These are phyloP conservation scores for Lepidium campestre DNA, from an alignment of 441 rosid species.

Conservation along the genomic window DNA sequence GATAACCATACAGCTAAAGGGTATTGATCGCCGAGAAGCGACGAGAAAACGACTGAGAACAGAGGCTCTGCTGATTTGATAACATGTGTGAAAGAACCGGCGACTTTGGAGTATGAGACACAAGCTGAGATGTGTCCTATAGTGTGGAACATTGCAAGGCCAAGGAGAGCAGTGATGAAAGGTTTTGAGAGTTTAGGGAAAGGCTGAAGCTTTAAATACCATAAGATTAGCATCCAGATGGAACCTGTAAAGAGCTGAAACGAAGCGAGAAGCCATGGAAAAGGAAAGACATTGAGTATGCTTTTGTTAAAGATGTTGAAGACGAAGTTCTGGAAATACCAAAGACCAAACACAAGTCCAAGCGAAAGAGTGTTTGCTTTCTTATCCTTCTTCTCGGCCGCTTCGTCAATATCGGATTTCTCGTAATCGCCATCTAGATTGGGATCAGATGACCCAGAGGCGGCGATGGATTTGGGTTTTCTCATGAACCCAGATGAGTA, in stretches of 20 bases:
- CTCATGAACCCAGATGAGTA: slow-evolving; percentile 23
- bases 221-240: slow-evolving; percentile 61
- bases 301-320: slow-evolving; percentile 93
- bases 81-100: slow-evolving; percentile 91
- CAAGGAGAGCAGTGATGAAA: slow-evolving; percentile 74
- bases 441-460: slow-evolving; percentile 39
- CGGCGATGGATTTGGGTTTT: slow-evolving; percentile 32
- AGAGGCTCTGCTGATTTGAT: slow-evolving; percentile 94
- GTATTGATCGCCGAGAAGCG: slow-evolving; percentile 74
- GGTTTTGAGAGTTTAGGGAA: slow-evolving; percentile 75
- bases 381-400: slow-evolving; percentile 6
- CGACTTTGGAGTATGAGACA: slow-evolving; percentile 93
- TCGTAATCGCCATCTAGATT: slow-evolving; percentile 47
- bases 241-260: slow-evolving; percentile 90
- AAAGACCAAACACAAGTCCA: slow-evolving; percentile 66
- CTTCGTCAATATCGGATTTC: no score
- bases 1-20: slow-evolving; percentile 86
- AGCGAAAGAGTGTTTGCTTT: slow-evolving; percentile 57
- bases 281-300: slow-evolving; percentile 77
- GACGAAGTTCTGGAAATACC: slow-evolving; percentile 89
- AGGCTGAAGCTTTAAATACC: slow-evolving; percentile 77
- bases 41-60: slow-evolving; percentile 81
- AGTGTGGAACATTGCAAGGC: slow-evolving; percentile 92
- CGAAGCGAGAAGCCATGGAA: slow-evolving; percentile 94
- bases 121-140: slow-evolving; percentile 95